Evolutionary conservation across 1,284 basidiomycete species (phyloP).

Genomic region (Trichosporon sp.): DNA sequence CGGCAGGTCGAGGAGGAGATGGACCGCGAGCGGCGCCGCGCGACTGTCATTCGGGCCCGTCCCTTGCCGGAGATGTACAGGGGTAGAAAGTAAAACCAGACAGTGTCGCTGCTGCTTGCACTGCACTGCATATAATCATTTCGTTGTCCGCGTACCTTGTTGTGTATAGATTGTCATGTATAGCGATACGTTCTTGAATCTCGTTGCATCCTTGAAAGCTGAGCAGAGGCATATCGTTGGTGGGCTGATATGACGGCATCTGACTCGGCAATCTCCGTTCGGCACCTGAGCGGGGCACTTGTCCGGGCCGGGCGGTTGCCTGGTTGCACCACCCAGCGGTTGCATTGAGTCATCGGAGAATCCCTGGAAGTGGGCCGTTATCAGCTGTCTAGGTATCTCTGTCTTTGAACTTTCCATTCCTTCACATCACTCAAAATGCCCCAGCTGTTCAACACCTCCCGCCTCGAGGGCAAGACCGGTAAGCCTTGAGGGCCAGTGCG

Average conservation of each 20-base stretch:
- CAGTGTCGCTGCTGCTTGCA: neutral
- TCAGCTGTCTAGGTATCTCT: neutral
- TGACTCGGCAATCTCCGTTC: constrained; percentile 17
- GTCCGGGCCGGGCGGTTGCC: neutral
- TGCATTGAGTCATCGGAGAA: neutral
- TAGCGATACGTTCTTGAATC: neutral
- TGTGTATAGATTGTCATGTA: constrained; percentile 3
- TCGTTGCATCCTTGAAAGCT: neutral
- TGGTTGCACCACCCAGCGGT: neutral
- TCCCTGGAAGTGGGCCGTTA: neutral
- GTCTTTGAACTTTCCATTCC: neutral
- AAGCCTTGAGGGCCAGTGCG: neutral
- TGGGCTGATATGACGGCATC: constrained; percentile 4
- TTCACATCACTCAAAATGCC: constrained; percentile 23
- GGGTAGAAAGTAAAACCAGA: neutral
- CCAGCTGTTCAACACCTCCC: constrained; percentile 33
- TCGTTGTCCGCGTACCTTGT: neutral
- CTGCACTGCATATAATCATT: neutral
- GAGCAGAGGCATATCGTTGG: neutral
- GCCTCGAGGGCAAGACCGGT: constrained; percentile 37
- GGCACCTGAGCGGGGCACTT: neutral
- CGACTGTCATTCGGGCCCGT: constrained; percentile 43
- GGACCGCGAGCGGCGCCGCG: constrained; percentile 36
- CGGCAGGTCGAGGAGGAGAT: constrained; percentile 39
- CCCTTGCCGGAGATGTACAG: constrained; percentile 46